These are phyloP conservation scores for Seiridium unicorne DNA, from an alignment of 2,329 filamentous ascomycete genomes.

Conservation along the genomic window DNA sequence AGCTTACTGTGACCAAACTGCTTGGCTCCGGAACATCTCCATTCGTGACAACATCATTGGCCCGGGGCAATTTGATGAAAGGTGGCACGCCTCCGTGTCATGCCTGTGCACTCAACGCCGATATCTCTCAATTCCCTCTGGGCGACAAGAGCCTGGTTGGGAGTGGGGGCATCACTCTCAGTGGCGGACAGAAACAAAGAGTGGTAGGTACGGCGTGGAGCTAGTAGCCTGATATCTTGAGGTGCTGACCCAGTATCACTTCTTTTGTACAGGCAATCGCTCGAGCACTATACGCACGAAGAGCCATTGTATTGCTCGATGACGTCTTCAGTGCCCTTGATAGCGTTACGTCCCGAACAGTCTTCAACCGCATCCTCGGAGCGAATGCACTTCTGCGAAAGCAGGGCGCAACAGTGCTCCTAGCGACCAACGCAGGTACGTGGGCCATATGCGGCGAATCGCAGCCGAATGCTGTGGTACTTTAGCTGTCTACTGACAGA, in stretches of 20 bases:
- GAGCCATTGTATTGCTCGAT: conserved; percentile 29
- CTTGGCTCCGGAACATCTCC: conserved; percentile 32
- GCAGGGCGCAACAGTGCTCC: conserved; percentile 23
- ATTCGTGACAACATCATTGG: conserved; percentile 30
- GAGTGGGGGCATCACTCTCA: conserved; percentile 21
- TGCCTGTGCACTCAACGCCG: background rate
- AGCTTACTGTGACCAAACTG: conserved; percentile 34
- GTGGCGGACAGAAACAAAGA: conserved; percentile 28
- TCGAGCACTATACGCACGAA: conserved; percentile 29
- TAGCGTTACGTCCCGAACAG: conserved; percentile 25
- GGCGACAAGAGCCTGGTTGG: conserved; percentile 8
- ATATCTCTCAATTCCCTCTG: background rate
- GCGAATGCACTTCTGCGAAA: conserved; percentile 25
- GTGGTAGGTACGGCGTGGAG: conserved; percentile 19
- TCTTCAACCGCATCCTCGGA: conserved; percentile 29
- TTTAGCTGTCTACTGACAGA: background rate
- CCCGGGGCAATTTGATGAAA: background rate
- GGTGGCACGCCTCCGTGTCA: background rate
- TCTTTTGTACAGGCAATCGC: conserved; percentile 32
- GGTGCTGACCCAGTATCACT: background rate
- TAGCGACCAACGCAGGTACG: conserved; percentile 25
- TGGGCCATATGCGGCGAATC: background rate
- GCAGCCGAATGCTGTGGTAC: background rate
- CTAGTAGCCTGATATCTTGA: background rate
- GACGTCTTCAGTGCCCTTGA: conserved; percentile 36